Base-by-base conservation (phyloP, 176 grass and related monocot species). In the Eragrostis curvula region DNA sequence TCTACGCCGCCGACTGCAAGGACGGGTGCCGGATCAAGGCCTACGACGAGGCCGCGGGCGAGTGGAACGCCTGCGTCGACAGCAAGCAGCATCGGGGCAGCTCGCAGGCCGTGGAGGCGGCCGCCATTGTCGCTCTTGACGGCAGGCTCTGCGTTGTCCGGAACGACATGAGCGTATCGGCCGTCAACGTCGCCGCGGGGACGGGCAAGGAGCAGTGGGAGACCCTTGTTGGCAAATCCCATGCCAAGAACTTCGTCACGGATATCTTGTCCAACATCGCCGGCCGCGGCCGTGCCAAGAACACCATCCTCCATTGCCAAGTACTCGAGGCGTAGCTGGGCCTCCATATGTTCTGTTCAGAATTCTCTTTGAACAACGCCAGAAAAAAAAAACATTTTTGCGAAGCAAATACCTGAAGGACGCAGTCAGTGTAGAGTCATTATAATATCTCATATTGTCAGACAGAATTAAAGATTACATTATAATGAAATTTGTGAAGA, bases 121-220 rank as follows among this genome's bases (percentile, higher is more conserved):
- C 87, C 0, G 94, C 91, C 79, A 71, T 94, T 43, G 66, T 97
- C 66, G 73, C 67, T 1, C 79, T 97, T 68, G 44, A 61, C 5
- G 83, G 85, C 43, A 97, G 84, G 83, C 74, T 97, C 24, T 94
- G 87, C 62, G 56, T 97, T 17, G 85, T 97, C 15, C 86, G 94
- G 72, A 94, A 97, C 70, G 87, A 97, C 80, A 92, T 92, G 91
- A 94, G 87, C 51, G 89, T 90, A 45, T 92, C 83, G 5, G 82
- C 79, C 46, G 89, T 97, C n/a, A 83, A 92, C 17, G 83, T 90
- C 49, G 57, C 57, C 21, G 40, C 39, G 39, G 47, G 70, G 47
- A 51, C 41, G 20, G 91, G 71, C 16, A 68, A 13, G 15, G 80
- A 47, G 53, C 61, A 48, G 27, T 94, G 91, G 91, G 87, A 94